Evolutionary conservation across 352 stramenopile species (phyloP), one percentile per base, ranked within the genome.

Genomic region (Hyaloperonospora brassicae): DNA sequence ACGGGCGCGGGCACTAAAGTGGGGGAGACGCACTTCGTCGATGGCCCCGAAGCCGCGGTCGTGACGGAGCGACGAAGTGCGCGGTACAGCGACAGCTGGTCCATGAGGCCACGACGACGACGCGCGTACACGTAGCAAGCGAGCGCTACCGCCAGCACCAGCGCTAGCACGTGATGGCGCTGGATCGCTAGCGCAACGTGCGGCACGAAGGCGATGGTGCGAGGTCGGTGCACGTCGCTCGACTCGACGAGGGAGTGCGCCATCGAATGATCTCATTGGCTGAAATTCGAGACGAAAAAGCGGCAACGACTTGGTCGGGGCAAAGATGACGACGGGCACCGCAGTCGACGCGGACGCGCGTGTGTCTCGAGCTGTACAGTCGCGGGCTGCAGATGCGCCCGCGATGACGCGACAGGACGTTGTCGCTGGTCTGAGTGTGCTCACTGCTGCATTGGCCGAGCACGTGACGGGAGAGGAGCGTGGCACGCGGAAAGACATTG

Each of bases 71-170:
- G 42, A 55, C 55, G 63, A 23, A 84, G 60, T 10, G 59, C 49
- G 40, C 54, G 59, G 44, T 83, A 69, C 6, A 84, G 52, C 27
- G 51, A 59, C 23, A 80, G 44, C 42, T 81, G 73, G 39, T 67
- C 50, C 25, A 74, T 49, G 43, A 78, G 73, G 30, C 73, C n/a
- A n/a, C n/a, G 59, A 31, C 58, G 62, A n/a, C 61, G 69, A n/a
- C 58, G 66, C 38, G 71, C 67, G 34, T 76, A 79, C 46, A 81
- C 58, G 46, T 66, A 73, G 36, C 73, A 66, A 59, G 64, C 55
- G 21, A 84, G 65, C 25, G 63, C 66, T 12, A 87, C 42, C 0
- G 69, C 56, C 2, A 73, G 25, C 2, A 86, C n/a, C 11, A 67
- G 61, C 2, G 65, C 61, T n/a, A 73, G 31, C 1, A 77, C 39